Conservation (phyloP, 441 rosid genomes). For the Populus hybrid region DNA sequence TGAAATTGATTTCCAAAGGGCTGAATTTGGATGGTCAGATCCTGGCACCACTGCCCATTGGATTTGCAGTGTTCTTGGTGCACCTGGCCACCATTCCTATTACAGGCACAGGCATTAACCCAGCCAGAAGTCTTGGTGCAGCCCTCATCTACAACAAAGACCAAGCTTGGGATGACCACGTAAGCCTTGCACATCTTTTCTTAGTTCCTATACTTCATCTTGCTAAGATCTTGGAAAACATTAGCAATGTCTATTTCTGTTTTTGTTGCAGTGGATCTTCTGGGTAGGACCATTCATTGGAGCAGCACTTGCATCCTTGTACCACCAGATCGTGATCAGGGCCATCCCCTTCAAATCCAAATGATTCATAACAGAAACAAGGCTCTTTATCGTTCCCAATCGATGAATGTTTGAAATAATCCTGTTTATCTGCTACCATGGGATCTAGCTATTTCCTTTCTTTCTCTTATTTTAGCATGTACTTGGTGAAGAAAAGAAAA, state of each 20-base stretch:
- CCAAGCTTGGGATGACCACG: slow-evolving; percentile 79
- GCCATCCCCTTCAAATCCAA: slow-evolving; percentile 70
- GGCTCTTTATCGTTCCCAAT: neutral
- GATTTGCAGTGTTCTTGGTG: slow-evolving; percentile 52
- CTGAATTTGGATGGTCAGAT: slow-evolving; percentile 25
- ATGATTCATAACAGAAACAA: neutral
- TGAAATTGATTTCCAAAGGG: neutral
- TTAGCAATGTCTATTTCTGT: neutral
- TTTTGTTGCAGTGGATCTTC: slow-evolving; percentile 69
- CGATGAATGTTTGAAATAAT: neutral
- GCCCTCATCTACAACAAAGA: slow-evolving; percentile 66
- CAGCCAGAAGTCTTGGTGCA: slow-evolving; percentile 93
- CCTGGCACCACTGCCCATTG: slow-evolving; percentile 63
- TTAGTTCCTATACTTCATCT: neutral
- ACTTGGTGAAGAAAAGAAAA: neutral
- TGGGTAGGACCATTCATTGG: slow-evolving; percentile 96
- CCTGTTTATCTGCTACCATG: neutral
- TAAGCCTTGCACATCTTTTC: slow-evolving; percentile 17
- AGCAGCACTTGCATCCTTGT: slow-evolving; percentile 87
- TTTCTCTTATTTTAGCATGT: neutral
- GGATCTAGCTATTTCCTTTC: neutral
- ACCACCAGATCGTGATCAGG: slow-evolving; percentile 84
- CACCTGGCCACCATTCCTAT: slow-evolving; percentile 88
- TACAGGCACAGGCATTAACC: slow-evolving; percentile 89
- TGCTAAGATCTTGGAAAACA: neutral